Conservation (phyloP, 2,329 filamentous ascomycete genomes). For the Keithomyces neogunnii region DNA sequence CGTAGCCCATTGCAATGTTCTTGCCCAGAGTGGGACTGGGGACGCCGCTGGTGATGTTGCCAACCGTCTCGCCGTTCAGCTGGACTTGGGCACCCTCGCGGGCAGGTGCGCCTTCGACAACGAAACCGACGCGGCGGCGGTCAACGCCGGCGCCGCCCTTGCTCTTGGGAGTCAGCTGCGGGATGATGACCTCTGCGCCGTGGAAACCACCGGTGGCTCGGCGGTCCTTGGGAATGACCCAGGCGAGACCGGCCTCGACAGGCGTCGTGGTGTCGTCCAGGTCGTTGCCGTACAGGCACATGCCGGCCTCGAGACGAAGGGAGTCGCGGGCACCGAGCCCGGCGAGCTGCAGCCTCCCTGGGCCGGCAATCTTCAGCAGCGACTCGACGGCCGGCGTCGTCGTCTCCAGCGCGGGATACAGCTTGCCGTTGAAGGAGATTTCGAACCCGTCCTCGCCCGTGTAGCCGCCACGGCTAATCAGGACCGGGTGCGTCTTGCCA, state of each 20-base stretch:
- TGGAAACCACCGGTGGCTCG: slow-evolving; percentile 67
- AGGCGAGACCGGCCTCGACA: slow-evolving; percentile 50
- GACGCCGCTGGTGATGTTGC: slow-evolving; percentile 79
- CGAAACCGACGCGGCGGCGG: slow-evolving; percentile 70
- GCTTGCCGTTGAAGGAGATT: slow-evolving; percentile 61
- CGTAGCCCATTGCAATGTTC: slow-evolving; percentile 95
- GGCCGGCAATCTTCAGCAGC: slow-evolving; percentile 56
- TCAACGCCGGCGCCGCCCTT: slow-evolving; percentile 63
- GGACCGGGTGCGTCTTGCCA: slow-evolving; percentile 26
- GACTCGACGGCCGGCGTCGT: slow-evolving; percentile 54
- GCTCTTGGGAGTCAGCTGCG: slow-evolving; percentile 64
- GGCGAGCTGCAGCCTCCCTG: slow-evolving; percentile 61
- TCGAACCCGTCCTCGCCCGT: slow-evolving; percentile 98
- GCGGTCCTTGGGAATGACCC: slow-evolving; percentile 79
- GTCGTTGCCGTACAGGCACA: slow-evolving; percentile 99
- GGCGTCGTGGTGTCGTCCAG: slow-evolving; percentile 67
- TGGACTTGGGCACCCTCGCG: slow-evolving; percentile 81
- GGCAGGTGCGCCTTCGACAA: slow-evolving; percentile 79
- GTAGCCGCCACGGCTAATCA: slow-evolving; percentile 86
- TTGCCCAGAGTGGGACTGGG: slow-evolving; percentile 78
- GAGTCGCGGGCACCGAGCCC: slow-evolving; percentile 88
- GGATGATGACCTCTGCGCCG: slow-evolving; percentile 68
- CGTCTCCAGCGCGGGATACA: slow-evolving; percentile 27
- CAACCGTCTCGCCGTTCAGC: slow-evolving; percentile 57
- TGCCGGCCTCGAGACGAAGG: slow-evolving; percentile 87